phyloP scores from a whole-genome alignment of 163 green algal genomes.

The Volvox carteri region DNA sequence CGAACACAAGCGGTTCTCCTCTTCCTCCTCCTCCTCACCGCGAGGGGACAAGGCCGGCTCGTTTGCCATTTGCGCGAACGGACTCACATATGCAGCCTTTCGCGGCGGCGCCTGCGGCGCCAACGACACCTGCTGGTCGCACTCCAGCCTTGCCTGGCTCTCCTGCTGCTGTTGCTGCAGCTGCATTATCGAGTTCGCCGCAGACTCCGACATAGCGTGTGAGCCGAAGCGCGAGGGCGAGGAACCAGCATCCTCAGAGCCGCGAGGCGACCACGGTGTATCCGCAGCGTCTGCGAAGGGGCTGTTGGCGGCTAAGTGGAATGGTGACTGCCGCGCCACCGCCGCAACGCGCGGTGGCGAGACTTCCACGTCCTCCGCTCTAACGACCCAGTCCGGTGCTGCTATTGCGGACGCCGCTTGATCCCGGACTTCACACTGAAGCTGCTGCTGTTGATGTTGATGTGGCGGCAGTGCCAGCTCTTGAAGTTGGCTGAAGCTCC shows the following conservation, averaged over 20 bases:
- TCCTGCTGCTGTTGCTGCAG: background rate
- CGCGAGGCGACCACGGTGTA: slow-evolving; percentile 27
- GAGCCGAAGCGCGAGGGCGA: background rate
- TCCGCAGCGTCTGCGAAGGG: slow-evolving; percentile 33
- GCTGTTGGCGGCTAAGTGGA: slow-evolving; percentile 17
- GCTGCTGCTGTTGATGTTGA: background rate
- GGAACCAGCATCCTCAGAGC: background rate
- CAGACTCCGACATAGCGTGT: background rate
- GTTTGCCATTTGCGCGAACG: slow-evolving; percentile 33
- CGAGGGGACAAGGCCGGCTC: background rate
- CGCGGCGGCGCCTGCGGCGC: background rate
- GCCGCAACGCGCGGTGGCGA: background rate
- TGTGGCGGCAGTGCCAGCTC: too few species aligned
- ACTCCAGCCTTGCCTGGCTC: background rate
- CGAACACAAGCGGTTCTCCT: background rate
- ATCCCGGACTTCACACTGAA: background rate
- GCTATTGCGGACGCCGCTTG: background rate
- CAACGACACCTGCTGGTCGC: background rate
- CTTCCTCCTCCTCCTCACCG: background rate
- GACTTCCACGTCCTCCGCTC: background rate
- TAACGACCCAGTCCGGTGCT: background rate
- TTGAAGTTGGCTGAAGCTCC: background rate
- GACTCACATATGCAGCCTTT: background rate
- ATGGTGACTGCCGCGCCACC: slow-evolving; percentile 1
- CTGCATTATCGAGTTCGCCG: background rate